Evolutionary conservation across 176 grass and related monocot species (phyloP).

Genomic region (Oryza australiensis): DNA sequence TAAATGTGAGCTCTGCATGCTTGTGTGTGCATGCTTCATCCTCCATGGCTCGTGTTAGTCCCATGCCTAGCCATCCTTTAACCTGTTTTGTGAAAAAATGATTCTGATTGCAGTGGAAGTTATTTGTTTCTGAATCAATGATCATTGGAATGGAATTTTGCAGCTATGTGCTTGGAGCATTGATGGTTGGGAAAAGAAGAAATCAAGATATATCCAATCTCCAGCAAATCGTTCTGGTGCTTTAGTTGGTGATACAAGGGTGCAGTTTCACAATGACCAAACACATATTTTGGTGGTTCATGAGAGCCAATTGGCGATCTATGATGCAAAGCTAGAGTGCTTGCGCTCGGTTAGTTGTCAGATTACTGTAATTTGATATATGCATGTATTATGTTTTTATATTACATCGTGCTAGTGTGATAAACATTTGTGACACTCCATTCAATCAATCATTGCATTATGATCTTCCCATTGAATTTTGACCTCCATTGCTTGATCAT

Average conservation of each 20-base stretch:
- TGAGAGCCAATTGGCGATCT: slow-evolving; percentile 87
- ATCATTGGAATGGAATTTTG: slow-evolving; percentile 33
- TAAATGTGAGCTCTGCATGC: not conserved
- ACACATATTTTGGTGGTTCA: slow-evolving; percentile 89
- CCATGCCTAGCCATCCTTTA: not conserved
- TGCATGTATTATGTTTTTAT: not conserved
- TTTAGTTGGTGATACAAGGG: slow-evolving; percentile 91
- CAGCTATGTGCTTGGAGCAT: slow-evolving; percentile 96
- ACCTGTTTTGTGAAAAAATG: not conserved
- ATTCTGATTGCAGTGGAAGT: slow-evolving; percentile 13
- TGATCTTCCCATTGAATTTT: slow-evolving; percentile 19
- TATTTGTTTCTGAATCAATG: slow-evolving; percentile 1
- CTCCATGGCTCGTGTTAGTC: not conserved
- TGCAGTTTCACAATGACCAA: slow-evolving; percentile 98
- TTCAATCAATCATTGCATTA: not conserved
- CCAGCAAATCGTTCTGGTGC: slow-evolving; percentile 58
- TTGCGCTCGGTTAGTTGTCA: slow-evolving; percentile 61
- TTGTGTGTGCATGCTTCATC: not conserved
- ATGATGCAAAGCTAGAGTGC: slow-evolving; percentile 93
- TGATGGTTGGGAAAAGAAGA: slow-evolving; percentile 99
- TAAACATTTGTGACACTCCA: not conserved
- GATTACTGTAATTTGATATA: slow-evolving; percentile 6
- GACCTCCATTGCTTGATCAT: slow-evolving; percentile 12
- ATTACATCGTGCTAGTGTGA: not conserved
- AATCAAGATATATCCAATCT: slow-evolving; percentile 77